Base-by-base conservation (phyloP, 768 basidiomycete species). In the Phallus indusiatus region DNA sequence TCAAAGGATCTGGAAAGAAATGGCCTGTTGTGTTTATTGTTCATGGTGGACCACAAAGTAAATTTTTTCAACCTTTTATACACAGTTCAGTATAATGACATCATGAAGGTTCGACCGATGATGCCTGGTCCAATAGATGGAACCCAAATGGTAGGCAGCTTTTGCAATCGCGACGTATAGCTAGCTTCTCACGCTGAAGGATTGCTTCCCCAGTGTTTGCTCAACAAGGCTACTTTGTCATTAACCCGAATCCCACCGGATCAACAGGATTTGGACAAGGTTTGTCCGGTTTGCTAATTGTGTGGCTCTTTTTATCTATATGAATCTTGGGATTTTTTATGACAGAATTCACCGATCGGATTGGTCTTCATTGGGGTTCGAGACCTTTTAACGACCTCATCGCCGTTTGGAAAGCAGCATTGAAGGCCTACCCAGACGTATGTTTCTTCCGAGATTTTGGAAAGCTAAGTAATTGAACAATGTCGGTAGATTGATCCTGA, bases 181-280 rank as follows among this genome's bases (percentile, higher is more conserved):
- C 1, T 11, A 54, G 28, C 1, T 33, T 50, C 8, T 17, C n/a
- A 50, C 47, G 33, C n/a, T 50, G 21, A 14, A 7, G 11, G 18
- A 16, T 46, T 7, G 20, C n/a, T 16, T 7, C 28, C 49, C 5
- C 48, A 88, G 84, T 88, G 10, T 94, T 91, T 64, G 82, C 91
- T 11, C 82, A 84, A 65, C 88, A 91, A 67, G 93, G 95, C 0
- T 99, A 97, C 71, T 85, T 95, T 65, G 81, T 83, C 11, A 78
- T 96, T 46, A 78, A 86, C 33, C 85, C 96, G 65, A 97, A 98
- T 68, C 95, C 95, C 1, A 95, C 94, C 0, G 95, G 95, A 9
- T 90, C 87, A 28, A 97, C 95, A 3, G 86, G 90, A 0, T 96
- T 94, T 64, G 94, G 93, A 3, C 93, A 95, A 79, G 77, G 89